phyloP scores from a whole-genome alignment of 2,329 filamentous ascomycete species.

The Colletotrichum karsti region DNA sequence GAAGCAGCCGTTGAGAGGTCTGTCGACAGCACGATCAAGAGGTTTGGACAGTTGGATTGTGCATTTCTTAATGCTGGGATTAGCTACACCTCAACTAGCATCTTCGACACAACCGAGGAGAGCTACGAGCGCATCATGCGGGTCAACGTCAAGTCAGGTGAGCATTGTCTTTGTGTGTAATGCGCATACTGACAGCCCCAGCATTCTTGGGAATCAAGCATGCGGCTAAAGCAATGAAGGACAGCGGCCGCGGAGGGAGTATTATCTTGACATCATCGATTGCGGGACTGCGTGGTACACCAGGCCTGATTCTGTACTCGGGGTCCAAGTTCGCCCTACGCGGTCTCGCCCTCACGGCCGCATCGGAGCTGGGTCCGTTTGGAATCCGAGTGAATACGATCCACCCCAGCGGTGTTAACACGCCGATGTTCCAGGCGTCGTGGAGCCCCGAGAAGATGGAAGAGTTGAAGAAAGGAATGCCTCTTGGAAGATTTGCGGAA shows the following conservation, averaged over 20 bases:
- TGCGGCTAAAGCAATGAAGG: not conserved
- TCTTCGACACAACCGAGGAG: not conserved
- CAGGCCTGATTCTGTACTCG: not conserved
- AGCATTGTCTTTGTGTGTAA: not conserved
- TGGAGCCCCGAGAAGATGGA: not conserved
- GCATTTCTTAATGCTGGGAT: not conserved
- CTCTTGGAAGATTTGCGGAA: not conserved
- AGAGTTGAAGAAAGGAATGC: not conserved
- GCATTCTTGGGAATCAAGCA: not conserved
- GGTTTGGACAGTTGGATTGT: not conserved
- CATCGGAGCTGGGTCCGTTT: not conserved
- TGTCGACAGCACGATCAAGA: not conserved
- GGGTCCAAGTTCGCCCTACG: not conserved
- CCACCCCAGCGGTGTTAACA: not conserved
- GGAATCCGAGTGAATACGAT: not conserved
- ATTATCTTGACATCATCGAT: not conserved
- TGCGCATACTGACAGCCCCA: not conserved
- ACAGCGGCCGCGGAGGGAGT: not conserved
- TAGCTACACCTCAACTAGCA: not conserved
- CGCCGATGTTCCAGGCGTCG: not conserved
- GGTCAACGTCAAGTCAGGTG: not conserved
- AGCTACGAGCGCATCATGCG: not conserved
- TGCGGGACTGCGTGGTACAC: not conserved
- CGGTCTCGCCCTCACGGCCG: not conserved
- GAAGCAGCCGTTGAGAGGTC: not conserved